phyloP scores from a whole-genome alignment of 768 basidiomycete genomes.

The Leccinum pellstonianum region DNA sequence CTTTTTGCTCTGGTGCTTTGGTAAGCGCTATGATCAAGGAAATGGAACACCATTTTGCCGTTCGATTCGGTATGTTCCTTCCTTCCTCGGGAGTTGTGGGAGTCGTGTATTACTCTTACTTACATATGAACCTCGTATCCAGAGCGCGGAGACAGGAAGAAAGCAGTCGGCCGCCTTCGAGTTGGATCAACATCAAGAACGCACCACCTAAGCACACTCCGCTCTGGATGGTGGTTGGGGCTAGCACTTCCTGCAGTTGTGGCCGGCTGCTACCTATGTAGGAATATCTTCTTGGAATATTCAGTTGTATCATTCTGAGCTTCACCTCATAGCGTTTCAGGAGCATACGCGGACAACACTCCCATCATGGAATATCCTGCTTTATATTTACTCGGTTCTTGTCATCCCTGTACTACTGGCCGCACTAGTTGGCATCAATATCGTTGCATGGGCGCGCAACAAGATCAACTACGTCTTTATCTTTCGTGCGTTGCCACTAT shows the following conservation, averaged over 20 bases:
- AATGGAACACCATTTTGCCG: slow-evolving; percentile 75
- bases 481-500: slow-evolving; percentile 52
- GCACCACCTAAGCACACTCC: slow-evolving; percentile 71
- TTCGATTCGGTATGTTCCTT: slow-evolving; percentile 64
- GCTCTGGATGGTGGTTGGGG: slow-evolving; percentile 73
- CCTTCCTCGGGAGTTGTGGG: too few relatives aligned
- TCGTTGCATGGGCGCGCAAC: slow-evolving; percentile 70
- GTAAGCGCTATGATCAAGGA: slow-evolving; percentile 69
- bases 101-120: neutral
- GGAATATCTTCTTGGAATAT: neutral
- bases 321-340: slow-evolving; percentile 48
- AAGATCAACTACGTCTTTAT: slow-evolving; percentile 95
- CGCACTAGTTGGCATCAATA: slow-evolving; percentile 77
- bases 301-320: neutral
- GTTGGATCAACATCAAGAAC: slow-evolving; percentile 48
- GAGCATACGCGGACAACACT: slow-evolving; percentile 49
- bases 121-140: neutral
- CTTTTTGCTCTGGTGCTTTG: slow-evolving; percentile 61
- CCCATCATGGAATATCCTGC: slow-evolving; percentile 68
- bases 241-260: slow-evolving; percentile 67
- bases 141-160: slow-evolving; percentile 76
- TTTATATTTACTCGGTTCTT: slow-evolving; percentile 77
- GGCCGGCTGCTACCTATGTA: slow-evolving; percentile 62
- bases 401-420: slow-evolving; percentile 74
- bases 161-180: slow-evolving; percentile 66